A percentile compares a stretch with the other conserved stretches of the same genome.
Evolutionary conservation across 257 asterid species (phyloP).

Genomic region (Asclepias syriaca): DNA sequence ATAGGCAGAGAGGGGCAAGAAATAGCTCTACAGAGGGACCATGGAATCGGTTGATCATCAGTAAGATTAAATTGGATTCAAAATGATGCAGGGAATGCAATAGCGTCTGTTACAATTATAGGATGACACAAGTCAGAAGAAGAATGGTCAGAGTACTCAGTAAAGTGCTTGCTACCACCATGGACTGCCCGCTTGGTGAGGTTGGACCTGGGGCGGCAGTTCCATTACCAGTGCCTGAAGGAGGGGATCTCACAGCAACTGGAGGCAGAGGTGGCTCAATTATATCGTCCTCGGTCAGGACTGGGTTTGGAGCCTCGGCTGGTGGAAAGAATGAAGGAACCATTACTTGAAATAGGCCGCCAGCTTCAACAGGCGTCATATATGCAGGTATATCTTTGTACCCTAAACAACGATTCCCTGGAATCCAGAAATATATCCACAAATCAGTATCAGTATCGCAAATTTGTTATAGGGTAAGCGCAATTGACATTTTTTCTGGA

Average conservation of each 20-base stretch:
- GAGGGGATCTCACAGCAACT: constrained; percentile 30
- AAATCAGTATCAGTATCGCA: too few species aligned
- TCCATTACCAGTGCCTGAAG: constrained; percentile 18
- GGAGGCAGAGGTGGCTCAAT: constrained; percentile 72
- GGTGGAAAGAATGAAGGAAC: constrained; percentile 37
- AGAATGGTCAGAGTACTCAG: constrained; percentile 39
- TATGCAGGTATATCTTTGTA: constrained; percentile 37
- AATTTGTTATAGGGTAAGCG: not conserved
- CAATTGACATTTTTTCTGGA: not conserved
- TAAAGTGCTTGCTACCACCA: constrained; percentile 35
- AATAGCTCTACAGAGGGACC: constrained; percentile 4
- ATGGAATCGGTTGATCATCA: constrained; percentile 4
- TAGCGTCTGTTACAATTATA: constrained; percentile 14
- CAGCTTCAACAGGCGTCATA: constrained; percentile 60
- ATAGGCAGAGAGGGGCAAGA: constrained; percentile 4
- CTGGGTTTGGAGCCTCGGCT: constrained; percentile 61
- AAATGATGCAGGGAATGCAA: not conserved
- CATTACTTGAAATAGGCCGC: constrained; percentile 41
- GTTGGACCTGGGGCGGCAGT: constrained; percentile 36
- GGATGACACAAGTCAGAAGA: constrained; percentile 33
- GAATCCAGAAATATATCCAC: constrained; percentile 1
- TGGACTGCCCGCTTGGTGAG: constrained; percentile 46
- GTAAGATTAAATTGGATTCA: not conserved
- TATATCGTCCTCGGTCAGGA: constrained; percentile 48
- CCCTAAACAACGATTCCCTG: constrained; percentile 77